Evolutionary conservation across 345 rosid species (phyloP), one percentile per base, ranked within the genome.

Genomic region (Gossypium longicalyx): DNA sequence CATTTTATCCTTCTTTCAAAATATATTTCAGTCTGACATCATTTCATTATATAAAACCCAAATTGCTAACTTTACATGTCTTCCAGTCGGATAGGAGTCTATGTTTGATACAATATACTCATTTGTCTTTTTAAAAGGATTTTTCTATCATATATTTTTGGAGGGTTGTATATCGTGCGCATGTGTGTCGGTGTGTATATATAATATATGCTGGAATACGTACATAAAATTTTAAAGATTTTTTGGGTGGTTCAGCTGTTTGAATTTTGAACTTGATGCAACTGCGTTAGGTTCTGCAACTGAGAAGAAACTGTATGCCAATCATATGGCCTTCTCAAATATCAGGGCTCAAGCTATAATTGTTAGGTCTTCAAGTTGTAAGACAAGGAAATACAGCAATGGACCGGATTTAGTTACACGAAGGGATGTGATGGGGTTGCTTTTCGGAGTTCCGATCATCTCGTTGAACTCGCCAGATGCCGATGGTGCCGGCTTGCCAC

Each of bases 401-500:
- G 79, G 56, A 34, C 13, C 67, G 52, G 57, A 34, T 76, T 74
- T 76, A 19, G 44, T 80, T 58, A 84, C 74, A 49, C 85, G 99
- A 13, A 87, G 98, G 74, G 88, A 87, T 29, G 80, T 88, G 52
- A 75, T 93, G 73, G 87, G 89, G 9, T 66, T 91, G 74, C 61
- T 85, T 70, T 76, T 91, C 0, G 93, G 95, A 17, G 81, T 83
- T 19, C 81, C 91, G 3, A 77, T 84, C 64, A 76, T 86, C 22
- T 63, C 88, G 13, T 29, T 79, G 58, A 81, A 71, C 71, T 77
- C 85, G 0, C 60, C 74, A 67, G 78, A 76, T 1, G 87, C 91
- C 73, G 71, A 58, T 16, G 90, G 87, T 80, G 99, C 94, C 0
- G 93, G 98, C 49, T 83, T 93, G 73, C 97, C 99, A n/a, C 98